Conservation (phyloP, 352 stramenopile species). For the Phytophthora aleatoria region DNA sequence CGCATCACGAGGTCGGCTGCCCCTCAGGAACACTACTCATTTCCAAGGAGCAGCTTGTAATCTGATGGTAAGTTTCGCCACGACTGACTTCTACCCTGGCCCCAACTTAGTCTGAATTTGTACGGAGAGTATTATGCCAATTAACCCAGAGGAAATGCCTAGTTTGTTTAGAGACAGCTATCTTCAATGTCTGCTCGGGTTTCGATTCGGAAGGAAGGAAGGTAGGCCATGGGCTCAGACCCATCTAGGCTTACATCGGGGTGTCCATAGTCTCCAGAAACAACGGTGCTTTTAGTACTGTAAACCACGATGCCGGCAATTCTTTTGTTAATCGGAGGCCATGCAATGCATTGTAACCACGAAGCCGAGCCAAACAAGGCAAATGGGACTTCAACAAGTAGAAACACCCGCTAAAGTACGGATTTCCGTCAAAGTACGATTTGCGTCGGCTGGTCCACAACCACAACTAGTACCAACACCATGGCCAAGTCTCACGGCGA, state of each 20-base stretch:
- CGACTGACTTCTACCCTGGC: too few relatives aligned
- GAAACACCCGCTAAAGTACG: slow-evolving; percentile 5
- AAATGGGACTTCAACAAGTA: too few relatives aligned
- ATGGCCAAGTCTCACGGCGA: slow-evolving; percentile 29
- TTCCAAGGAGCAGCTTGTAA: slow-evolving; percentile 9
- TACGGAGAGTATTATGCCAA: background rate
- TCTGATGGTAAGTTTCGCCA: background rate
- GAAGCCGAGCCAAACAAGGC: too few relatives aligned
- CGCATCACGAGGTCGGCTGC: slow-evolving; percentile 17
- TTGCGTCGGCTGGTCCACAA: slow-evolving; percentile 21
- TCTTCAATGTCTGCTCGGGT: too few relatives aligned
- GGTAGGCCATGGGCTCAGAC: too few relatives aligned
- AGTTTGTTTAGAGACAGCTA: background rate
- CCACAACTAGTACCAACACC: background rate
- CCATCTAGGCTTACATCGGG: too few relatives aligned
- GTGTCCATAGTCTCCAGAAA: too few relatives aligned
- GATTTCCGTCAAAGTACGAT: slow-evolving; percentile 16
- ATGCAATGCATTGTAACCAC: too few relatives aligned
- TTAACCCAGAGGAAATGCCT: background rate
- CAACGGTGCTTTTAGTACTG: too few relatives aligned
- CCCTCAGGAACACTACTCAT: slow-evolving; percentile 7
- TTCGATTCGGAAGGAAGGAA: too few relatives aligned
- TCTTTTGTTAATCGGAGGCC: too few relatives aligned
- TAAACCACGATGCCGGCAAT: too few relatives aligned
- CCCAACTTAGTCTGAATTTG: background rate